phyloP scores from a whole-genome alignment of 129 eudicot species.

The Arctium lappa region DNA sequence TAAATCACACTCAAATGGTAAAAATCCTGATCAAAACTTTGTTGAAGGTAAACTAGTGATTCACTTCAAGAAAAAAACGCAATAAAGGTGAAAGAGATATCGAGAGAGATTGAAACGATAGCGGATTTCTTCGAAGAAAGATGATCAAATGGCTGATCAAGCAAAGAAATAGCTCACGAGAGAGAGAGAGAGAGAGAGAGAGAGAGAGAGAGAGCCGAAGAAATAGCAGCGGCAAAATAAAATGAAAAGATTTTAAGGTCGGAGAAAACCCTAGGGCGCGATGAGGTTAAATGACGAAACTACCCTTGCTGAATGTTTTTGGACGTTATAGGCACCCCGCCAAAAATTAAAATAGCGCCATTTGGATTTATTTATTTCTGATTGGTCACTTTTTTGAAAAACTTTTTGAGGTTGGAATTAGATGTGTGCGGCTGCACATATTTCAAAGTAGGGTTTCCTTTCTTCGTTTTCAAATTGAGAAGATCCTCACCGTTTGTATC shows the following conservation, averaged over 20 bases:
- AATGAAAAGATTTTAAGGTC: slow-evolving; percentile 40
- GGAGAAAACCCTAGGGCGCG: slow-evolving; percentile 70
- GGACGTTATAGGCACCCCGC: slow-evolving; percentile 37
- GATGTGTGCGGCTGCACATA: slow-evolving; percentile 35
- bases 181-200: background rate
- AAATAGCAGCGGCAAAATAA: slow-evolving; percentile 35
- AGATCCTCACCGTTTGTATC: background rate
- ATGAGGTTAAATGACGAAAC: slow-evolving; percentile 42
- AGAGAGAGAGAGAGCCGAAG: slow-evolving; percentile 14
- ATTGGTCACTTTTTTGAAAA: slow-evolving; percentile 11
- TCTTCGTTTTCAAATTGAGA: background rate
- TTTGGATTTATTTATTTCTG: background rate
- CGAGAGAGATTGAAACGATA: background rate
- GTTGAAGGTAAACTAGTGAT: background rate
- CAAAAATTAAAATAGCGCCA: slow-evolving; percentile 51
- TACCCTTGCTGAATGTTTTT: slow-evolving; percentile 33
- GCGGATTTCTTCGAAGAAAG: background rate
- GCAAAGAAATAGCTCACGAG: background rate
- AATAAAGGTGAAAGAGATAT: background rate
- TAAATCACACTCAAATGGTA: background rate
- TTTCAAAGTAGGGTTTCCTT: slow-evolving; percentile 32
- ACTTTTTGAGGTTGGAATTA: slow-evolving; percentile 13
- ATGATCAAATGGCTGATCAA: background rate
- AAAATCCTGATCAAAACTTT: background rate
- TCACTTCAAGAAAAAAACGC: background rate